Evolutionary conservation across 176 grass and related monocot species (phyloP).

Genomic region (Oryza longistaminata): DNA sequence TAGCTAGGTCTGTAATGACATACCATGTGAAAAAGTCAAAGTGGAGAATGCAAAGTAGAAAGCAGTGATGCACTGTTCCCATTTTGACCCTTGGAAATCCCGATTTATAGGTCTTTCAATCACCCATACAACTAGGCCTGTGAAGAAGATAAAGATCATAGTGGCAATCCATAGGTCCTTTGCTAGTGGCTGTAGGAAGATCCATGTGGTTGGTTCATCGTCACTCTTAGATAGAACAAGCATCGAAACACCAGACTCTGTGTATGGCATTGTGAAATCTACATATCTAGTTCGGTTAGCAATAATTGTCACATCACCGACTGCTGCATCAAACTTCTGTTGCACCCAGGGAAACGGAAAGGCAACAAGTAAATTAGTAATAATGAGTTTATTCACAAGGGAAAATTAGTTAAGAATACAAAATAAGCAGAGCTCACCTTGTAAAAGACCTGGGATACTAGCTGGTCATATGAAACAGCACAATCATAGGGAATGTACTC

Average conservation of each 20-base stretch:
- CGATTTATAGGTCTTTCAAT: slow-evolving; percentile 13
- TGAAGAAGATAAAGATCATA: slow-evolving; percentile 41
- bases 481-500: slow-evolving; percentile 42
- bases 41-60: slow-evolving; percentile 68
- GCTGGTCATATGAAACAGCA: slow-evolving; percentile 48
- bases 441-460: slow-evolving; percentile 58
- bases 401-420: not conserved
- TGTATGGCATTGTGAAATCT: slow-evolving; percentile 63
- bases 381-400: not conserved
- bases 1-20: not conserved
- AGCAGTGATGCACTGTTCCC: slow-evolving; percentile 41
- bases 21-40: slow-evolving; percentile 59
- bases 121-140: slow-evolving; percentile 34
- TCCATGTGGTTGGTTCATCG: slow-evolving; percentile 25
- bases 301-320: slow-evolving; percentile 54
- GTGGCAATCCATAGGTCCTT: slow-evolving; percentile 44
- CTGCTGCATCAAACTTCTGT: slow-evolving; percentile 57
- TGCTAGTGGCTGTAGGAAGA: slow-evolving; percentile 50
- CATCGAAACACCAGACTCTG: slow-evolving; percentile 50
- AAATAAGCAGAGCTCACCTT: slow-evolving; percentile 38
- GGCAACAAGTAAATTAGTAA: not conserved
- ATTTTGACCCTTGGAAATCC: not conserved
- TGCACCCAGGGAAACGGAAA: not conserved
- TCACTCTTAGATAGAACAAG: slow-evolving; percentile 29
- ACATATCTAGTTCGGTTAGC: slow-evolving; percentile 36